A percentile compares a stretch with the other conserved stretches of the same genome.
phyloP scores from a whole-genome alignment of 176 grass and related monocot genomes.

The Carex littledalei region DNA sequence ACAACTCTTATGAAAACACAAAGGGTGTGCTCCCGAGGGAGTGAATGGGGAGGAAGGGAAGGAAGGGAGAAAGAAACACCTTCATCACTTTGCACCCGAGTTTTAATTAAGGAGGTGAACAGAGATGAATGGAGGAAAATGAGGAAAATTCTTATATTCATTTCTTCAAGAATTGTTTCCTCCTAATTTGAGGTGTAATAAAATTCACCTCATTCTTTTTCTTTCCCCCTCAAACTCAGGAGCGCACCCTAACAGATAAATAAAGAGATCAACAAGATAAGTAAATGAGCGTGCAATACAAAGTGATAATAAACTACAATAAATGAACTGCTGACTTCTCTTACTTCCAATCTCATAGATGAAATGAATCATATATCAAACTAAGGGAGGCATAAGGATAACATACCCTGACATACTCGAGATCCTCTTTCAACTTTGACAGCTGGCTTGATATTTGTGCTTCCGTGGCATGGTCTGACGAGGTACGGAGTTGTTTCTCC shows the following conservation, averaged over 20 bases:
- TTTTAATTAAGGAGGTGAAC: too few species aligned
- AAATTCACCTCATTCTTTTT: too few species aligned
- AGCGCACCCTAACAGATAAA: neutral
- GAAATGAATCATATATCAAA: neutral
- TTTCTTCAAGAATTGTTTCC: too few species aligned
- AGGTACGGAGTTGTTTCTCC: constrained; percentile 82
- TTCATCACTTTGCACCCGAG: too few species aligned
- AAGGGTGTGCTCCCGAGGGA: too few species aligned
- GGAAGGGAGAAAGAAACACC: too few species aligned
- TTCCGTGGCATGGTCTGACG: constrained; percentile 55
- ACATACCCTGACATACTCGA: constrained; percentile 90
- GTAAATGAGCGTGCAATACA: neutral
- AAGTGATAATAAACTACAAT: neutral
- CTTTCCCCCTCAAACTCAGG: too few species aligned
- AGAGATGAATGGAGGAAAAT: too few species aligned
- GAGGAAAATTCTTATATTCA: too few species aligned
- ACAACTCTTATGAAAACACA: constrained; percentile 17
- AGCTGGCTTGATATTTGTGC: constrained; percentile 36
- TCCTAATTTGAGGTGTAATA: too few species aligned
- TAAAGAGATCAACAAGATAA: neutral
- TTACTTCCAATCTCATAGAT: neutral
- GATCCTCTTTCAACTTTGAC: constrained; percentile 71
- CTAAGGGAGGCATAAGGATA: constrained; percentile 1
- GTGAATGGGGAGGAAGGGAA: too few species aligned
- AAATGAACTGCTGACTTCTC: neutral